These are phyloP conservation scores for Salix arbutifolia DNA, from an alignment of 345 rosid genomes.

Conservation along the genomic window DNA sequence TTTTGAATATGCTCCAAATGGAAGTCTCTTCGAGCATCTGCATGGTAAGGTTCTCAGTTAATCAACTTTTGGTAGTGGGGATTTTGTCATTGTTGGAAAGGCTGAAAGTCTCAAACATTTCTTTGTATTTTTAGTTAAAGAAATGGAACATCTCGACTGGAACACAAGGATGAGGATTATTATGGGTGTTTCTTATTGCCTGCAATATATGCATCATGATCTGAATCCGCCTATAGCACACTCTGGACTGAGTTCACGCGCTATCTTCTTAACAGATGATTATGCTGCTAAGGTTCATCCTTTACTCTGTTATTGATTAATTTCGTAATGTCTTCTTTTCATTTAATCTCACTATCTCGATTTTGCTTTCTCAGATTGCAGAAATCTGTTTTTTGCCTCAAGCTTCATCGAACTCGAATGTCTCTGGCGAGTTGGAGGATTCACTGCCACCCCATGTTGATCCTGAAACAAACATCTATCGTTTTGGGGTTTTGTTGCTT, in stretches of 20 bases:
- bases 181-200: constrained; percentile 91
- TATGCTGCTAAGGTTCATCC: constrained; percentile 80
- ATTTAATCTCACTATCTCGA: background rate
- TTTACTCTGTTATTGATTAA: background rate
- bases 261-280: constrained; percentile 73
- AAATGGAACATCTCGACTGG: constrained; percentile 95
- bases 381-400: constrained; percentile 41
- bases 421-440: constrained; percentile 35
- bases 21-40: constrained; percentile 78
- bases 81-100: constrained; percentile 5
- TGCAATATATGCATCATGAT: constrained; percentile 85
- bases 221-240: constrained; percentile 72
- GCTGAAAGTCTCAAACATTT: constrained; percentile 11
- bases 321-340: background rate
- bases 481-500: constrained; percentile 72
- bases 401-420: constrained; percentile 22
- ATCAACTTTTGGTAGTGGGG: background rate
- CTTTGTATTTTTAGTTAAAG: constrained; percentile 50
- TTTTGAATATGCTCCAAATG: constrained; percentile 96
- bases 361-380: constrained; percentile 44
- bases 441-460: constrained; percentile 47
- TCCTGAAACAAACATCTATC: constrained; percentile 56
- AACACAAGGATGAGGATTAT: constrained; percentile 69
- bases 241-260: constrained; percentile 36
- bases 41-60: constrained; percentile 47